Evolutionary conservation across 2,329 filamentous ascomycete species (phyloP).

Genomic region (Boeremia lycopersici): DNA sequence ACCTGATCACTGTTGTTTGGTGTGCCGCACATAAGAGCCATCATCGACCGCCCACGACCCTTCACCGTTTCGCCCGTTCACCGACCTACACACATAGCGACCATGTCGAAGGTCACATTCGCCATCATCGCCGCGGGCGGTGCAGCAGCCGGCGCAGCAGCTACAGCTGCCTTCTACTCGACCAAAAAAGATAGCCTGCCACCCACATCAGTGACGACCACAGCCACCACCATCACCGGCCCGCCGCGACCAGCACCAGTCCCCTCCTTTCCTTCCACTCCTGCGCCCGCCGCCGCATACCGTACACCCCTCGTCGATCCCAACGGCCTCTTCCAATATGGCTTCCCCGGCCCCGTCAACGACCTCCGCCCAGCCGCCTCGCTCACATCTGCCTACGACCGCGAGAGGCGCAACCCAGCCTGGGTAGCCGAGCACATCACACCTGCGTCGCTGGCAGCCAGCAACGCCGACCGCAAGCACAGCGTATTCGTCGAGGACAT

Average conservation of each 20-base stretch:
- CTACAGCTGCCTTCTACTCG: slow-evolving; percentile 55
- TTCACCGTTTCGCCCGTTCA: not conserved
- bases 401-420: slow-evolving; percentile 85
- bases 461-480: slow-evolving; percentile 82
- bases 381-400: slow-evolving; percentile 87
- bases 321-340: slow-evolving; percentile 59
- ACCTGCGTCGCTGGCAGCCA: slow-evolving; percentile 74
- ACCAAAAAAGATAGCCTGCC: slow-evolving; percentile 38
- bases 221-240: slow-evolving; percentile 42
- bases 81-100: slow-evolving; percentile 8
- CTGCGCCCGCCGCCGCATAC: slow-evolving; percentile 30
- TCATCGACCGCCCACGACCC: not conserved
- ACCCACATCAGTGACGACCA: slow-evolving; percentile 40
- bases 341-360: slow-evolving; percentile 88
- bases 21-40: slow-evolving; percentile 24
- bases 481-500: slow-evolving; percentile 83
- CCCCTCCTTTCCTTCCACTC: slow-evolving; percentile 33
- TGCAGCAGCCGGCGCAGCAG: slow-evolving; percentile 56
- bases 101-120: slow-evolving; percentile 59
- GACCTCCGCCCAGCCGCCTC: slow-evolving; percentile 79
- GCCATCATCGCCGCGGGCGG: slow-evolving; percentile 56
- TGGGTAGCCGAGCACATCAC: slow-evolving; percentile 98
- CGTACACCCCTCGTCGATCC: slow-evolving; percentile 53
- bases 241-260: slow-evolving; percentile 33
- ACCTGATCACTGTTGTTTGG: slow-evolving; percentile 28